phyloP scores from a whole-genome alignment of 176 grass and related monocot genomes.

The Cymbopogon citratus region DNA sequence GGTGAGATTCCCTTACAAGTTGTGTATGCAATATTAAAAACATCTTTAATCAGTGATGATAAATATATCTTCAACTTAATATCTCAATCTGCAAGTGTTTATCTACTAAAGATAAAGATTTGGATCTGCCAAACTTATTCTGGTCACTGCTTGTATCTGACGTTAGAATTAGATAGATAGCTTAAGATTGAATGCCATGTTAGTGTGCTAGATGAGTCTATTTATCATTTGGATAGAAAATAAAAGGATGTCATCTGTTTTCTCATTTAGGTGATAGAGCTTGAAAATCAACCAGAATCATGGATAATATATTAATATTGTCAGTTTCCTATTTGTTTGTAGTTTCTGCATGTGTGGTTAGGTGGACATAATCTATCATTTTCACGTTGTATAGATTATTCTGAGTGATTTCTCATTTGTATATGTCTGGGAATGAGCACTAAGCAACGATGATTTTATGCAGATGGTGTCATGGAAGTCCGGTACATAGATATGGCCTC shows the following conservation, averaged over 20 bases:
- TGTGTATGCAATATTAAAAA: background rate
- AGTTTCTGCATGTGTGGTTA: background rate
- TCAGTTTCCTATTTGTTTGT: background rate
- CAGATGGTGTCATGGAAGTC: conserved; percentile 99
- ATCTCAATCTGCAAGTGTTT: background rate
- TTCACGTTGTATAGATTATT: background rate
- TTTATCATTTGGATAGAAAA: background rate
- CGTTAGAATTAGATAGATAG: background rate
- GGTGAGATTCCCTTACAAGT: conserved; percentile 37
- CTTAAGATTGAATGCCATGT: background rate
- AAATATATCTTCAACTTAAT: background rate
- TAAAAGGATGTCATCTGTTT: background rate
- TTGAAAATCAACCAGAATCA: background rate
- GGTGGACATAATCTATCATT: background rate
- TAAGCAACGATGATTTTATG: conserved; percentile 19
- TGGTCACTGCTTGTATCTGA: conserved; percentile 4
- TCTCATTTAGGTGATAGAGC: background rate
- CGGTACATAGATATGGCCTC: conserved; percentile 92
- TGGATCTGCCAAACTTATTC: background rate
- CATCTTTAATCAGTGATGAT: background rate
- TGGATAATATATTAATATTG: background rate
- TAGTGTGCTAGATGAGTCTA: background rate
- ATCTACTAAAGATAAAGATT: background rate
- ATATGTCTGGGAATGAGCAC: background rate
- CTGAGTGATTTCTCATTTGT: background rate